These are phyloP conservation scores for Ogataea naganishii DNA, from an alignment of 805 yeast species.

Conservation along the genomic window DNA sequence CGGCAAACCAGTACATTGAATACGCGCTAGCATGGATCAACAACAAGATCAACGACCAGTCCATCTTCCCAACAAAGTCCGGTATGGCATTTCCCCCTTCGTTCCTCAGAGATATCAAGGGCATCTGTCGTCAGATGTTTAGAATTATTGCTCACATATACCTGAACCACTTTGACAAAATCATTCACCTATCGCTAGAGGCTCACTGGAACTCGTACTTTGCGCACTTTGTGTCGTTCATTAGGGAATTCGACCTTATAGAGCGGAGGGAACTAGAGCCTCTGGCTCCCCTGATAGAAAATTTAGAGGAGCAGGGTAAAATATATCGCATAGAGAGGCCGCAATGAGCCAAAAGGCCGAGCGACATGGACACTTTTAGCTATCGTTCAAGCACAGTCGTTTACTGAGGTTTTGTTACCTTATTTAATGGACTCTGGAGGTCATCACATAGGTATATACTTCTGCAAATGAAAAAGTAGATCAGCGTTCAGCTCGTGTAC, in stretches of 20 bases:
- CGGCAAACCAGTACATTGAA: conserved; percentile 90
- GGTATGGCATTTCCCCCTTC: conserved; percentile 87
- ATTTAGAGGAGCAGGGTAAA: conserved; percentile 80
- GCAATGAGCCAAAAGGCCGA: too few species aligned
- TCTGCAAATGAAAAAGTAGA: too few species aligned
- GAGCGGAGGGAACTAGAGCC: conserved; percentile 80
- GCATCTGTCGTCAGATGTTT: conserved; percentile 86
- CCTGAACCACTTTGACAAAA: conserved; percentile 88
- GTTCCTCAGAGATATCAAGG: conserved; percentile 73
- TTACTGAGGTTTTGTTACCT: too few species aligned
- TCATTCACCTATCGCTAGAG: conserved; percentile 85
- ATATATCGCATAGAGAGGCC: too few species aligned
- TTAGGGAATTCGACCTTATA: conserved; percentile 73
- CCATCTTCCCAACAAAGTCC: conserved; percentile 83
- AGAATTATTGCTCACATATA: conserved; percentile 93
- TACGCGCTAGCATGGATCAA: conserved; percentile 86
- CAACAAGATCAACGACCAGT: conserved; percentile 80
- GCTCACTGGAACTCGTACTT: conserved; percentile 98
- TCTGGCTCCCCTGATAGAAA: conserved; percentile 63
- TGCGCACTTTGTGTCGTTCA: conserved; percentile 85
- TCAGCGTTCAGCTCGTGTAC: too few species aligned
- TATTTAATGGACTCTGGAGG: too few species aligned
- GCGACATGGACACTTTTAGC: too few species aligned
- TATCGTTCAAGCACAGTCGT: too few species aligned
- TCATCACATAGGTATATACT: too few species aligned